A percentile compares a stretch with the other conserved stretches of the same genome.
Evolutionary conservation across 352 stramenopile species (phyloP).

Genomic region (Pythium sp.): DNA sequence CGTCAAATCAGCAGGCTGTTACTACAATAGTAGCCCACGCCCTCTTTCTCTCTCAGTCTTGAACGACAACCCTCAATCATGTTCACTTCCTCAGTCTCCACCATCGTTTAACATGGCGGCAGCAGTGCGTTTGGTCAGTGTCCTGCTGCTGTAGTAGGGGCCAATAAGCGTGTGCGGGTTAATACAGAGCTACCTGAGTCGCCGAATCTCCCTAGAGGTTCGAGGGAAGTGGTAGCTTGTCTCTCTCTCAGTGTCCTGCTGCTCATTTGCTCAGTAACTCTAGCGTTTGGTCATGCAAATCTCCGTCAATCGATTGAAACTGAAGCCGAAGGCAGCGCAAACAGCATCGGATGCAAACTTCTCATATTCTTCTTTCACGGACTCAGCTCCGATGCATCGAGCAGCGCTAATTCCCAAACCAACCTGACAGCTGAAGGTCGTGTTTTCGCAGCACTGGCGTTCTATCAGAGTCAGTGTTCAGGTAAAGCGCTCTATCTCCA

Average conservation of each 20-base stretch:
- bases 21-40: too few species aligned
- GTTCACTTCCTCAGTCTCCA: background rate
- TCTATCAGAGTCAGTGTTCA: constrained; percentile 26
- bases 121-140: background rate
- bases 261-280: background rate
- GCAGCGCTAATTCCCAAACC: constrained; percentile 8
- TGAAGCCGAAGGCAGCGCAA: background rate
- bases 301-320: background rate
- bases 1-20: too few species aligned
- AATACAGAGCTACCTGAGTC: too few species aligned
- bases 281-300: background rate
- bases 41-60: too few species aligned
- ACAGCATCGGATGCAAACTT: constrained; percentile 8
- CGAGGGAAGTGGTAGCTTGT: too few species aligned
- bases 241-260: background rate
- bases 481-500: constrained; percentile 16
- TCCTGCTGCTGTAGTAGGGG: background rate
- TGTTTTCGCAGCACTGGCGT: constrained; percentile 23
- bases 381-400: constrained; percentile 2
- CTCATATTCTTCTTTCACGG: constrained; percentile 38
- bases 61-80: too few species aligned
- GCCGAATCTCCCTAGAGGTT: too few species aligned
- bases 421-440: constrained; percentile 24
- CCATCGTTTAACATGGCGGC: background rate
- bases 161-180: too few species aligned